These are phyloP conservation scores for Moesziomyces sp. DNA, from an alignment of 1,284 basidiomycete species.

Conservation along the genomic window DNA sequence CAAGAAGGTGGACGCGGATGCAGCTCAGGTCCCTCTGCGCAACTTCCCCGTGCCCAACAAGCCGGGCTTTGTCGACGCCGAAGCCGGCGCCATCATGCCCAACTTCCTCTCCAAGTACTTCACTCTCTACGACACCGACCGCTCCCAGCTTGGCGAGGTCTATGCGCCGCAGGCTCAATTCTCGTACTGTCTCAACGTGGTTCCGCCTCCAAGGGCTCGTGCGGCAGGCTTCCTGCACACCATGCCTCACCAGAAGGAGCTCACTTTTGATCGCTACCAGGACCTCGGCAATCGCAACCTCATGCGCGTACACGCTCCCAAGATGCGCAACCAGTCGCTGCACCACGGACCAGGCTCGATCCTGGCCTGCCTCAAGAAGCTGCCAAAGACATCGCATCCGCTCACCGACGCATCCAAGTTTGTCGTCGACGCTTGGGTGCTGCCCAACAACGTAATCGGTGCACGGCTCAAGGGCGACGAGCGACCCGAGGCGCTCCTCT, in stretches of 20 bases:
- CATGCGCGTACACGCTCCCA: constrained; percentile 56
- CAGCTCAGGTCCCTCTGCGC: constrained; percentile 64
- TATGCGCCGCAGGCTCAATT: constrained; percentile 88
- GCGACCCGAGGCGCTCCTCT: constrained; percentile 73
- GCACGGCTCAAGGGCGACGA: constrained; percentile 48
- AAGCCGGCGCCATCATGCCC: constrained; percentile 74
- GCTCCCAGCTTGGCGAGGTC: constrained; percentile 76
- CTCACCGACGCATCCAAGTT: constrained; percentile 76
- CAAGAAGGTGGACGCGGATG: constrained; percentile 51
- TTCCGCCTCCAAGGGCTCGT: constrained; percentile 77
- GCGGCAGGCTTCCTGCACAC: constrained; percentile 63
- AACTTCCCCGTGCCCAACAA: constrained; percentile 79
- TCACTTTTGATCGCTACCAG: constrained; percentile 79
- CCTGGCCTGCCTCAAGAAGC: constrained; percentile 73
- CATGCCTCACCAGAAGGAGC: constrained; percentile 82
- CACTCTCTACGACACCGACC: constrained; percentile 81
- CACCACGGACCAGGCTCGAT: constrained; percentile 79
- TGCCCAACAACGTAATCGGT: constrained; percentile 70
- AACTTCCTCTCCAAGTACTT: constrained; percentile 83
- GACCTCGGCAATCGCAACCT: constrained; percentile 62
- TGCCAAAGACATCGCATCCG: constrained; percentile 85
- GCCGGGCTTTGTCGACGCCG: constrained; percentile 79
- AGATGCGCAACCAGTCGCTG: constrained; percentile 42
- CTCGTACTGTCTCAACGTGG: constrained; percentile 84
- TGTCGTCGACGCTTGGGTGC: constrained; percentile 83